Percentiles rank a stretch among this genome's conserved stretches.
Evolutionary conservation across 257 asterid species (phyloP).

Genomic region (Asclepias syriaca): DNA sequence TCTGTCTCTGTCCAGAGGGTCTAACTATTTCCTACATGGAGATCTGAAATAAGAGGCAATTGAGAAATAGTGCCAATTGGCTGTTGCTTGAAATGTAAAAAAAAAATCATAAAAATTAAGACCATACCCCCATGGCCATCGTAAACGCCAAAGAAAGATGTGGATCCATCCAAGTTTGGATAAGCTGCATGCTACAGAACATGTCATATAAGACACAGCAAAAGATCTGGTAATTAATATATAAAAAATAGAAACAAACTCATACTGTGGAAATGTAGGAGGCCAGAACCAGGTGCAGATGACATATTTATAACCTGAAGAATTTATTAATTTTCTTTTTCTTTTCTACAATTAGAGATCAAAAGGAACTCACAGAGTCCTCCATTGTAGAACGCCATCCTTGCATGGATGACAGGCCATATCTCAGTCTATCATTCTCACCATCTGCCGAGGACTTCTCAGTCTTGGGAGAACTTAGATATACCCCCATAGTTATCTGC

Average conservation of each 20-base stretch:
- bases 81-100: background rate
- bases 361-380: slow-evolving; percentile 72
- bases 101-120: background rate
- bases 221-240: slow-evolving; percentile 9
- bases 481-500: slow-evolving; percentile 77
- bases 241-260: background rate
- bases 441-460: slow-evolving; percentile 78
- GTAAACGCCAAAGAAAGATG: slow-evolving; percentile 94
- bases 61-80: background rate
- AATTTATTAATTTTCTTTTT: background rate
- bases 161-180: slow-evolving; percentile 64
- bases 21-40: background rate
- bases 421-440: slow-evolving; percentile 67
- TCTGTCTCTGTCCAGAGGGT: background rate
- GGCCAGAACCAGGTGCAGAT: background rate
- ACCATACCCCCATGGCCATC: slow-evolving; percentile 98
- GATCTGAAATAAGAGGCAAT: background rate
- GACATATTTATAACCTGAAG: background rate
- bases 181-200: slow-evolving; percentile 82
- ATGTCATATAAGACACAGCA: slow-evolving; percentile 29
- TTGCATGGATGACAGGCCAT: slow-evolving; percentile 89
- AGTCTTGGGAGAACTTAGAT: slow-evolving; percentile 81
- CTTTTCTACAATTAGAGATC: slow-evolving; percentile 3
- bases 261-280: background rate
- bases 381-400: slow-evolving; percentile 97